Conservation (phyloP, 2,329 filamentous ascomycete species). For the Beauveria sp. region DNA sequence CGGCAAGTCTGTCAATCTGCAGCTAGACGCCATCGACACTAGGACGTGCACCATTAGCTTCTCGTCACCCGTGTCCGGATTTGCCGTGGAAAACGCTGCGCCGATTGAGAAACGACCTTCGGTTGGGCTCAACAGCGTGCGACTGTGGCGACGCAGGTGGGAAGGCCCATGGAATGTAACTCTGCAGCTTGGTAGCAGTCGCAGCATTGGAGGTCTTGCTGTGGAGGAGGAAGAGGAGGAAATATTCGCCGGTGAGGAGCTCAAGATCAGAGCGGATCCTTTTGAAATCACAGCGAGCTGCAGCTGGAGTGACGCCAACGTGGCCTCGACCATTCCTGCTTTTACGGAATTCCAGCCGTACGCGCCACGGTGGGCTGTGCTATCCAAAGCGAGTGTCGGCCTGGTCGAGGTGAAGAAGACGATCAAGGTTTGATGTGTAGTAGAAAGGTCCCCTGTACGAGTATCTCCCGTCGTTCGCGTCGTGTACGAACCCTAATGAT, state of each 20-base stretch:
- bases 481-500: background rate
- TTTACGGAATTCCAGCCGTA: slow-evolving; percentile 72
- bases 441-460: background rate
- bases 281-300: slow-evolving; percentile 65
- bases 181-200: slow-evolving; percentile 18
- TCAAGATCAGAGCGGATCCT: slow-evolving; percentile 12
- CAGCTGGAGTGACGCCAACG: slow-evolving; percentile 82
- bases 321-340: slow-evolving; percentile 64
- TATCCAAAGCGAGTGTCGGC: slow-evolving; percentile 69
- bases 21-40: slow-evolving; percentile 65
- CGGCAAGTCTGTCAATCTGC: slow-evolving; percentile 50
- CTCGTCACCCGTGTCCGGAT: slow-evolving; percentile 55
- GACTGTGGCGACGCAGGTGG: slow-evolving; percentile 80
- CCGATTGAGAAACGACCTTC: slow-evolving; percentile 54
- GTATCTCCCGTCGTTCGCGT: background rate
- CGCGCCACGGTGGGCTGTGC: slow-evolving; percentile 70
- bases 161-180: slow-evolving; percentile 64
- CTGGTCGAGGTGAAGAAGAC: slow-evolving; percentile 72
- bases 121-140: slow-evolving; percentile 58
- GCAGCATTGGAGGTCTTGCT: background rate
- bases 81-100: slow-evolving; percentile 55
- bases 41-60: slow-evolving; percentile 71
- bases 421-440: slow-evolving; percentile 44
- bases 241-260: background rate
- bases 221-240: background rate